A percentile compares a stretch with the other conserved stretches of the same genome.
These are phyloP conservation scores for Claviceps lovelessii DNA, from an alignment of 2,329 filamentous ascomycete genomes.

Conservation along the genomic window DNA sequence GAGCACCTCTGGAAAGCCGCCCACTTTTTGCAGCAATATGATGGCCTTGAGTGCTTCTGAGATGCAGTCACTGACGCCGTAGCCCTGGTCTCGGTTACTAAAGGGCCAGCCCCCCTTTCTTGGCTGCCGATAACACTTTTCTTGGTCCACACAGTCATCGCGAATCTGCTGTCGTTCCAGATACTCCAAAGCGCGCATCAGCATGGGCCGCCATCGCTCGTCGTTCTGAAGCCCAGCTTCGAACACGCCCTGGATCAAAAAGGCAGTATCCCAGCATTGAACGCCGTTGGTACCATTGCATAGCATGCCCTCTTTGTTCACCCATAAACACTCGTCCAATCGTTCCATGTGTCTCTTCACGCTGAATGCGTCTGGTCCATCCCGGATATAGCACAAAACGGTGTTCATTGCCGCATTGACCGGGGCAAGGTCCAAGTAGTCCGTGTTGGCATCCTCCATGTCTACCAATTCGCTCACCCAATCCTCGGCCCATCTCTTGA, in stretches of 20 bases:
- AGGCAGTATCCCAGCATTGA: slow-evolving; percentile 92
- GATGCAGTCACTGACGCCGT: slow-evolving; percentile 89
- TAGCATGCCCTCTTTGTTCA: slow-evolving; percentile 84
- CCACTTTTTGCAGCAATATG: slow-evolving; percentile 66
- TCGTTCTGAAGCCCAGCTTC: slow-evolving; percentile 68
- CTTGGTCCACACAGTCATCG: slow-evolving; percentile 64
- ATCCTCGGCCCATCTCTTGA: slow-evolving; percentile 60
- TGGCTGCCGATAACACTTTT: slow-evolving; percentile 73
- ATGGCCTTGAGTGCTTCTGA: slow-evolving; percentile 81
- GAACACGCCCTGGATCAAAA: slow-evolving; percentile 68
- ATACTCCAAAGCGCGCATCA: slow-evolving; percentile 68
- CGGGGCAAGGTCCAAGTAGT: slow-evolving; percentile 71
- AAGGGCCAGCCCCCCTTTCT: slow-evolving; percentile 94
- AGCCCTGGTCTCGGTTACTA: slow-evolving; percentile 82
- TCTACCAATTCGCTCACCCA: slow-evolving; percentile 74
- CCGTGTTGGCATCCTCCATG: slow-evolving; percentile 87
- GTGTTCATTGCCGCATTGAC: slow-evolving; percentile 87
- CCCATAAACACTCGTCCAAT: slow-evolving; percentile 76
- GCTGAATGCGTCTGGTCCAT: slow-evolving; percentile 60
- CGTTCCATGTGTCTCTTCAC: slow-evolving; percentile 68
- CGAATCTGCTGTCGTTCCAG: slow-evolving; percentile 84
- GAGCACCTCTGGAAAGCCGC: slow-evolving; percentile 59
- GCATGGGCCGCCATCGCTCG: slow-evolving; percentile 66
- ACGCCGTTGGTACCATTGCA: slow-evolving; percentile 97
- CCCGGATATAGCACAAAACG: slow-evolving; percentile 69